phyloP scores from a whole-genome alignment of 768 basidiomycete species.

The Lentinula detonsa region DNA sequence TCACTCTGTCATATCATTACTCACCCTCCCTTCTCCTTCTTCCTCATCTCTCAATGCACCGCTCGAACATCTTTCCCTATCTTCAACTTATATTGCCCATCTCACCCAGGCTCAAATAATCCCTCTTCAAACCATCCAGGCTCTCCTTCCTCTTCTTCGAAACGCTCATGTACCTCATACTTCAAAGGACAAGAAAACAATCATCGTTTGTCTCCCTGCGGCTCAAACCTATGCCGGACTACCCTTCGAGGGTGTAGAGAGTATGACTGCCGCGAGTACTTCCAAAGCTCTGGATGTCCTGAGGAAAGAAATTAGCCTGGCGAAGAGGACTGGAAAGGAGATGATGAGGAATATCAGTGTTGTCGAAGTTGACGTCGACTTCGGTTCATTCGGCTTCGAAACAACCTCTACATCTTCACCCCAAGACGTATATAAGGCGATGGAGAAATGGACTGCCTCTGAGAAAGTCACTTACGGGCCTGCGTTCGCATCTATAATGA shows the following conservation, averaged over 20 bases:
- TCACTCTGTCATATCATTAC: conserved; percentile 72
- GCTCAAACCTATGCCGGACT: conserved; percentile 68
- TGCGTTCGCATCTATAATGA: conserved; percentile 38
- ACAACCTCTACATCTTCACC: conserved; percentile 16
- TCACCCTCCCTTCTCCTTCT: conserved; percentile 46
- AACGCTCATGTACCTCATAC: conserved; percentile 50
- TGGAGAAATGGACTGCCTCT: conserved; percentile 69
- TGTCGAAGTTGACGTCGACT: conserved; percentile 58
- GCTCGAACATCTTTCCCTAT: conserved; percentile 64
- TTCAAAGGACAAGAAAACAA: conserved; percentile 30
- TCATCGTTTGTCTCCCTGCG: conserved; percentile 73
- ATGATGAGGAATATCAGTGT: conserved; percentile 61
- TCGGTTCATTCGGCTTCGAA: background rate
- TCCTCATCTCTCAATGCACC: conserved; percentile 42
- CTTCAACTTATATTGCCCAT: conserved; percentile 60
- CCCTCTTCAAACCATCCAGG: conserved; percentile 72
- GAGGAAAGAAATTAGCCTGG: conserved; percentile 61
- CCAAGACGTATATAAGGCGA: conserved; percentile 39
- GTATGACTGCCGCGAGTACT: conserved; percentile 74
- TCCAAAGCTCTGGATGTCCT: conserved; percentile 69
- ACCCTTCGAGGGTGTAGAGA: conserved; percentile 60
- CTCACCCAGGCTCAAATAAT: conserved; percentile 70
- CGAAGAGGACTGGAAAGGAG: conserved; percentile 14
- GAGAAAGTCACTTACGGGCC: conserved; percentile 70
- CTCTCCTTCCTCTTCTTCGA: conserved; percentile 71